Conservation (phyloP, 1,139 yeast genomes). For the Hyphopichia fennica region DNA sequence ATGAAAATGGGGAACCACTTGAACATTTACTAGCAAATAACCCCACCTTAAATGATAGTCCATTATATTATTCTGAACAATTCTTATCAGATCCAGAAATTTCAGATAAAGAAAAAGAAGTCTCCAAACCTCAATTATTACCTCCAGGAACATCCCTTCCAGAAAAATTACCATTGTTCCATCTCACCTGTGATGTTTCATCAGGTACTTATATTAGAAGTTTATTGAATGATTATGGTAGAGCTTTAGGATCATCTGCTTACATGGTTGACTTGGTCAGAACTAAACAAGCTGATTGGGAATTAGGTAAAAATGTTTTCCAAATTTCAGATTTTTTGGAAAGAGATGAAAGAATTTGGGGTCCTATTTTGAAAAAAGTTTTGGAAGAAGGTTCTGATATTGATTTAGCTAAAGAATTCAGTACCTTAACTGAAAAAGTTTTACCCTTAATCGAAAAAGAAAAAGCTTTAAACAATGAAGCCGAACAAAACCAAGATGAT, state of each 20-base stretch:
- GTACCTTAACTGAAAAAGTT: slow-evolving; percentile 11
- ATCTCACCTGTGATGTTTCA: slow-evolving; percentile 76
- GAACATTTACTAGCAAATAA: slow-evolving; percentile 48
- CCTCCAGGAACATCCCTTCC: slow-evolving; percentile 27
- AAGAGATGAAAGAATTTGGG: slow-evolving; percentile 65
- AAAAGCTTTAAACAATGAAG: slow-evolving; percentile 2
- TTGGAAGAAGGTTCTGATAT: slow-evolving; percentile 33
- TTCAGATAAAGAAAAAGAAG: slow-evolving; percentile 35
- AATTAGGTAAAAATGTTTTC: slow-evolving; percentile 68
- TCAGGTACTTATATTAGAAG: slow-evolving; percentile 96
- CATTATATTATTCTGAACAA: slow-evolving; percentile 58
- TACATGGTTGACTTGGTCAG: slow-evolving; percentile 87
- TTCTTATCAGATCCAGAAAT: slow-evolving; percentile 30
- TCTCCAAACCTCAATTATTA: slow-evolving; percentile 25
- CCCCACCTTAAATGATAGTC: slow-evolving; percentile 65
- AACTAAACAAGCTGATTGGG: slow-evolving; percentile 80
- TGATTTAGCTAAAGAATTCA: slow-evolving; percentile 26
- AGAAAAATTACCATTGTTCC: slow-evolving; percentile 58
- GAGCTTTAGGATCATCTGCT: slow-evolving; percentile 76
- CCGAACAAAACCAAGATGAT: not conserved
- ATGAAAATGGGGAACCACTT: slow-evolving; percentile 51
- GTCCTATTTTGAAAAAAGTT: slow-evolving; percentile 56
- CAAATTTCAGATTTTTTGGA: slow-evolving; percentile 62
- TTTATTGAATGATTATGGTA: slow-evolving; percentile 83
- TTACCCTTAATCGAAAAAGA: slow-evolving; percentile 14